phyloP scores from a whole-genome alignment of 106 monocot genomes.

The Acorus gramineus region DNA sequence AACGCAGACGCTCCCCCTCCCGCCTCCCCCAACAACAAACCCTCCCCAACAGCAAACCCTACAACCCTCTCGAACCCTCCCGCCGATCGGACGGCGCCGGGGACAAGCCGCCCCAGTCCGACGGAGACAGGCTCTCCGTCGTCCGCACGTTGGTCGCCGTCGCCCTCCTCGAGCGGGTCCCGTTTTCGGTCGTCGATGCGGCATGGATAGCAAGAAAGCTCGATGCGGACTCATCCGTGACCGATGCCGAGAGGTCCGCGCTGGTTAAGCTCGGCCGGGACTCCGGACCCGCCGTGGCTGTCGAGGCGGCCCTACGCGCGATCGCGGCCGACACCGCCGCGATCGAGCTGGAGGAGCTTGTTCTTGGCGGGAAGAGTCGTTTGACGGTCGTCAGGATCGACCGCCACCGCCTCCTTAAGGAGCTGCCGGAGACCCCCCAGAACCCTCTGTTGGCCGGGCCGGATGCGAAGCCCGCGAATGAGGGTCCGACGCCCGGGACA shows the following conservation, averaged over 20 bases:
- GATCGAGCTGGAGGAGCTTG: constrained; percentile 69
- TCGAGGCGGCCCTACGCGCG: constrained; percentile 59
- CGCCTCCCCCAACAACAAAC: constrained; percentile 27
- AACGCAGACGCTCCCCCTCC: constrained; percentile 6
- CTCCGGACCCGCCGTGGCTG: constrained; percentile 45
- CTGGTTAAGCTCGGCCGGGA: constrained; percentile 66
- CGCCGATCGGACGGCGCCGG: background rate
- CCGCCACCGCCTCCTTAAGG: constrained; percentile 70
- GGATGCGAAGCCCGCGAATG: constrained; percentile 11
- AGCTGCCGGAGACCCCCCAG: constrained; percentile 74
- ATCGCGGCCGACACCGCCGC: constrained; percentile 71
- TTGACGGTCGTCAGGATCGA: constrained; percentile 83
- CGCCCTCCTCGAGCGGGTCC: constrained; percentile 78
- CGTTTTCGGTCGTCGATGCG: constrained; percentile 74
- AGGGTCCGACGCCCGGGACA: constrained; percentile 10
- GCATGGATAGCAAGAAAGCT: constrained; percentile 52
- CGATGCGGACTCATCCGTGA: constrained; percentile 55
- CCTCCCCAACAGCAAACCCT: constrained; percentile 11
- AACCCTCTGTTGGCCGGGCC: constrained; percentile 8
- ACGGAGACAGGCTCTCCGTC: constrained; percentile 27
- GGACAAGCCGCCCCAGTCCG: constrained; percentile 1
- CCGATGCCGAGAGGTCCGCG: constrained; percentile 47
- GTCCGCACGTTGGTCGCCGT: constrained; percentile 89
- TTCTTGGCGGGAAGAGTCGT: constrained; percentile 55
- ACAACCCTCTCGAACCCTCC: constrained; percentile 14